Evolutionary conservation across 176 grass and related monocot genomes (phyloP).

Genomic region (Cenchrus fungigraminus): DNA sequence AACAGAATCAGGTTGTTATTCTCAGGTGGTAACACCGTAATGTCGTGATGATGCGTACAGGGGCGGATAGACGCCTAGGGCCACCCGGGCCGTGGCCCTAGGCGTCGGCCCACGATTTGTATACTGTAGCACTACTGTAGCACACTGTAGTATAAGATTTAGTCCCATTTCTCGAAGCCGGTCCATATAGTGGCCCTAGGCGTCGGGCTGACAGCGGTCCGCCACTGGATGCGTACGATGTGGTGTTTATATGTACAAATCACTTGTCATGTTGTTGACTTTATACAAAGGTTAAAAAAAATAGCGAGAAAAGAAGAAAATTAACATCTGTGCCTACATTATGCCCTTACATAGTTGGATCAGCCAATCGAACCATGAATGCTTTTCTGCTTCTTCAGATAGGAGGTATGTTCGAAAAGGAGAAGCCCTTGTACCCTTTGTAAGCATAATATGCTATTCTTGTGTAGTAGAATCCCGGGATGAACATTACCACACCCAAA

Average conservation of each 20-base stretch:
- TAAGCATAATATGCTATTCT: slow-evolving; percentile 88
- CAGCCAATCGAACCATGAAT: neutral
- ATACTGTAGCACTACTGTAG: no score
- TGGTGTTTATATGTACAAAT: slow-evolving; percentile 34
- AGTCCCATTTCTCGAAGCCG: no score
- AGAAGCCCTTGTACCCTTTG: slow-evolving; percentile 85
- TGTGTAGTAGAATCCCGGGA: slow-evolving; percentile 89
- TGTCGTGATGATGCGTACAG: neutral
- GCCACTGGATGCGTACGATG: neutral
- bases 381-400: slow-evolving; percentile 41
- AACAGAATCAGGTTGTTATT: neutral
- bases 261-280: neutral
- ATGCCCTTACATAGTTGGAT: neutral
- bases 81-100: no score
- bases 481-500: slow-evolving; percentile 76
- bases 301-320: neutral
- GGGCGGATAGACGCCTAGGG: no score
- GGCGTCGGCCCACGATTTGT: no score
- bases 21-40: neutral
- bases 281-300: slow-evolving; percentile 21
- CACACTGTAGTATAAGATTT: no score
- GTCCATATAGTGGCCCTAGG: no score
- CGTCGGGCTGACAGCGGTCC: no score
- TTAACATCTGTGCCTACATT: slow-evolving; percentile 8
- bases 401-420: slow-evolving; percentile 84